Base-by-base conservation (phyloP, 805 yeast species). In the Maudiozyma pseudohumilis region DNA sequence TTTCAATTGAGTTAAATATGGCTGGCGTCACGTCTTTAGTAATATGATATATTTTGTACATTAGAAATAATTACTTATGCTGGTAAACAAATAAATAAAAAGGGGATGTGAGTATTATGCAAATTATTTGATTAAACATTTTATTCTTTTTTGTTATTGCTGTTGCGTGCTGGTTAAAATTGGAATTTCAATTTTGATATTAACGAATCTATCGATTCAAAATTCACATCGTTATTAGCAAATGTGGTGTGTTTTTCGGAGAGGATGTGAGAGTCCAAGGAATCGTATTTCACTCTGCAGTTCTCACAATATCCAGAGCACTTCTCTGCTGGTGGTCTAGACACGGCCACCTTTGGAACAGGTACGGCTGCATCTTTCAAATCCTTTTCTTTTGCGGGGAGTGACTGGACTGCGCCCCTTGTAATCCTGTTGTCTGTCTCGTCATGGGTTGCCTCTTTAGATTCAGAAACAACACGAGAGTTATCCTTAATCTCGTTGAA, bases 231-330 rank as follows among this genome's bases (percentile, higher is more conserved):
- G 47, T 80, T 75, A 31, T 66, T 61, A 3, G 96, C 96, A 63
- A 86, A 88, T 38, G 74, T 72, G 35, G 81, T 67, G 56, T 89
- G 98, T 45, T 78, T 73, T 25, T 71, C 72, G 18, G 85, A 69
- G 21, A 53, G 50, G 29, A 85, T 72, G 56, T 89, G 98, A 40
- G 75, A 83, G 19, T 77, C 83, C 52, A 87, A 78, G 46, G 75
- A 74, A 36, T 82, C 88, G 55, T 82, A 89, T 54, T 79, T 79
- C 42, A 80, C 81, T 18, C 89, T 68, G 60, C 98, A 89, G 54
- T 89, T 89, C 56, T 89, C 98, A 62, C 98, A 89, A 59, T 84
- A 88, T 0, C 96, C 96, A 1, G 89, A 48, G 32, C 53, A 60
- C 44, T 52, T 59, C 15, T 43, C 42, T 27, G 41, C 43, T 32